A percentile compares a stretch with the other conserved stretches of the same genome.
phyloP scores from a whole-genome alignment of 495 filamentous ascomycete species.

The Annulohypoxylon bovei region DNA sequence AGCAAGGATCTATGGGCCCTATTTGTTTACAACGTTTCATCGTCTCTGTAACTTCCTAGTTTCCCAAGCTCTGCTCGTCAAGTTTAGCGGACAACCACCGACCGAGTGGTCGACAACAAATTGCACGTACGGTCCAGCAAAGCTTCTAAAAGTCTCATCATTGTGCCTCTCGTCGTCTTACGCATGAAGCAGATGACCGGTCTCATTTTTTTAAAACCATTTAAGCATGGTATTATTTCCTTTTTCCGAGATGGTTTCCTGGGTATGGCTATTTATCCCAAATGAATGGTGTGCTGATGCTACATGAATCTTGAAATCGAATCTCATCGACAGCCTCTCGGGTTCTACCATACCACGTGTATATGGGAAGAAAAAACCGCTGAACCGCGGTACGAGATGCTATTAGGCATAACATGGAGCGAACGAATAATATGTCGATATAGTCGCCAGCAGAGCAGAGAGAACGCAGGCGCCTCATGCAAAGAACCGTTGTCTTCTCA shows the following conservation, averaged over 20 bases:
- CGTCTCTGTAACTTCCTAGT: slow-evolving; percentile 13
- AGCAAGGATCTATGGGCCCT: slow-evolving; percentile 21
- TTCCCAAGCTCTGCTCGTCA: background rate
- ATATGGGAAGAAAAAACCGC: slow-evolving; percentile 12
- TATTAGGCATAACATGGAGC: slow-evolving; percentile 5
- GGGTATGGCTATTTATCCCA: slow-evolving; percentile 40
- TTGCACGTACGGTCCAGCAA: slow-evolving; percentile 11
- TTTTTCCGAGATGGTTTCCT: slow-evolving; percentile 29
- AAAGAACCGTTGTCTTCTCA: slow-evolving; percentile 28
- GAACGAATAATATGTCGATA: slow-evolving; percentile 11
- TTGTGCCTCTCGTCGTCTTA: background rate
- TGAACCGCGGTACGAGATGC: slow-evolving; percentile 15
- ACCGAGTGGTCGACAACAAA: slow-evolving; percentile 16
- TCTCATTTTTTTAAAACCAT: slow-evolving; percentile 7
- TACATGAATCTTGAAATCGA: slow-evolving; percentile 27
- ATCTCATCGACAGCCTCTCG: slow-evolving; percentile 9
- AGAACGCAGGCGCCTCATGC: slow-evolving; percentile 26
- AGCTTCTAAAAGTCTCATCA: slow-evolving; percentile 14
- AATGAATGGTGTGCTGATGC: slow-evolving; percentile 36
- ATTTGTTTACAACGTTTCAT: slow-evolving; percentile 24
- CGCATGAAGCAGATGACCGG: slow-evolving; percentile 3
- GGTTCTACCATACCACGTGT: slow-evolving; percentile 30
- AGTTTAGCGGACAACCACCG: slow-evolving; percentile 19
- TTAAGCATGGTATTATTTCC: slow-evolving; percentile 3
- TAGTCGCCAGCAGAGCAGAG: slow-evolving; percentile 27